Evolutionary conservation across 1,284 basidiomycete species (phyloP).

Genomic region (Malassezia cuniculi): DNA sequence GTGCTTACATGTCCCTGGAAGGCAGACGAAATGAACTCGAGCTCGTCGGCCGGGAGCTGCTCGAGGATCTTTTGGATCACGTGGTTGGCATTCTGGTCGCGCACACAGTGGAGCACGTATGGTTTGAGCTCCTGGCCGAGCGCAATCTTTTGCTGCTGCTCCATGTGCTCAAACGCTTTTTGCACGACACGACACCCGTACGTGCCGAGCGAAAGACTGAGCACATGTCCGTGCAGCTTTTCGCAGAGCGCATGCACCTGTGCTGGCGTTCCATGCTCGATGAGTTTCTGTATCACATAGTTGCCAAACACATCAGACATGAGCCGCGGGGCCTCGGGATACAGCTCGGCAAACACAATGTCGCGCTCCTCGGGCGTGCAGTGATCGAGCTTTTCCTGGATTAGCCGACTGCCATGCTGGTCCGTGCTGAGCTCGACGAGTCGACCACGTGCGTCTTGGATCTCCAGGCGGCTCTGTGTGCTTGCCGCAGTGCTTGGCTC

Average conservation of each 20-base stretch:
- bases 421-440: conserved; percentile 86
- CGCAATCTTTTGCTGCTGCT: conserved; percentile 14
- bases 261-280: conserved; percentile 68
- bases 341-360: conserved; percentile 75
- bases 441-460: conserved; percentile 69
- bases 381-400: conserved; percentile 40
- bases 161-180: conserved; percentile 52
- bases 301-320: conserved; percentile 95
- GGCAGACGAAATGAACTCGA: conserved; percentile 58
- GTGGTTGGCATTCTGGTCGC: conserved; percentile 89
- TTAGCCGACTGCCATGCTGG: conserved; percentile 66
- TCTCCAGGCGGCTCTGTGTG: no score
- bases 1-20: conserved; percentile 74
- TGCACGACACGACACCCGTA: conserved; percentile 65
- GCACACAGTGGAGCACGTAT: conserved; percentile 72
- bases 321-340: conserved; percentile 65
- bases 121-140: conserved; percentile 58
- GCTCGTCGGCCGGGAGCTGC: conserved; percentile 54
- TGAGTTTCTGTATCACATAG: conserved; percentile 84
- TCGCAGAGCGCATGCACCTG: conserved; percentile 57
- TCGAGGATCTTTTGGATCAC: conserved; percentile 51
- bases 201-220: conserved; percentile 73
- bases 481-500: no score
- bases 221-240: conserved; percentile 67
- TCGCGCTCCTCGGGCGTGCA: conserved; percentile 56